Evolutionary conservation across 306 rosid genomes (phyloP).

Genomic region (Hippophae tibetana): DNA sequence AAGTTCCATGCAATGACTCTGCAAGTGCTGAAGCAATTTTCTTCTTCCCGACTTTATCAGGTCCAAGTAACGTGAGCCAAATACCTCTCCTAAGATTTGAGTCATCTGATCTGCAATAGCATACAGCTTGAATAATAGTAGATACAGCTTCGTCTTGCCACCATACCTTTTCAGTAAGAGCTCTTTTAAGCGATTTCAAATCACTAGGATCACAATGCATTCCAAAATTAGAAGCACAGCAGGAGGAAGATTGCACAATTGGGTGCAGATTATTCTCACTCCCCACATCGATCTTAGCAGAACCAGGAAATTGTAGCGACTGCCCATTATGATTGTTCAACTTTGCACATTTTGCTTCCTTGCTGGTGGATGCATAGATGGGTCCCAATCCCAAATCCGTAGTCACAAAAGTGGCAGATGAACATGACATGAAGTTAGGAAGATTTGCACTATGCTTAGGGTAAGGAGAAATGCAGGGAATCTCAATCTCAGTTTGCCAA

Average conservation of each 20-base stretch:
- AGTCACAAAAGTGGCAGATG: constrained; percentile 49
- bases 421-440: constrained; percentile 28
- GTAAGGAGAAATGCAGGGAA: constrained; percentile 22
- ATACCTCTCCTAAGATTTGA: constrained; percentile 47
- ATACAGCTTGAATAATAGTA: constrained; percentile 40
- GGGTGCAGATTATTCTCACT: constrained; percentile 27
- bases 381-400: constrained; percentile 96
- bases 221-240: constrained; percentile 33
- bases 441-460: constrained; percentile 20
- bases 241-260: constrained; percentile 33
- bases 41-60: constrained; percentile 71
- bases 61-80: constrained; percentile 82
- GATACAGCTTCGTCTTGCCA: constrained; percentile 78
- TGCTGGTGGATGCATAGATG: constrained; percentile 38
- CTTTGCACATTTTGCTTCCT: constrained; percentile 36
- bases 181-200: constrained; percentile 47
- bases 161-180: constrained; percentile 50
- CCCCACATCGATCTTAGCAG: constrained; percentile 36
- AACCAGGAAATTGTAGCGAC: constrained; percentile 38
- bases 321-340: constrained; percentile 26
- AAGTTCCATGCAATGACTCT: constrained; percentile 44
- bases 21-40: constrained; percentile 64
- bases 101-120: constrained; percentile 39
- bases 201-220: constrained; percentile 41
- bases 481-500: constrained; percentile 23